These are phyloP conservation scores for Diaporthe sp. DNA, from an alignment of 2,329 filamentous ascomycete genomes.

Conservation along the genomic window DNA sequence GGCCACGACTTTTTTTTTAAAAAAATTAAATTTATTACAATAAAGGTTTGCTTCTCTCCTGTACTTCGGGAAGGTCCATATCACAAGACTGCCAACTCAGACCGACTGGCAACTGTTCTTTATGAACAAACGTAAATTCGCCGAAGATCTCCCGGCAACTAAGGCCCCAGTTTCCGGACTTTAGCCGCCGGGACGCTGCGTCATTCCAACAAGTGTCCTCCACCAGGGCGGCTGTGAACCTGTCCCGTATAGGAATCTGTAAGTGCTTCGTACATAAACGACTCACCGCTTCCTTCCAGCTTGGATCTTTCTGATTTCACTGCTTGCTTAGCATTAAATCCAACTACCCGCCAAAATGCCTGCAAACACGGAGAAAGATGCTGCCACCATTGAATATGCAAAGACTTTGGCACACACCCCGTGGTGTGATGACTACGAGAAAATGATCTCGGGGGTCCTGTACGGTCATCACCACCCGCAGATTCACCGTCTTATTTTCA, in stretches of 20 bases:
- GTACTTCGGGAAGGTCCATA: neutral
- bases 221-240: conserved; percentile 21
- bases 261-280: neutral
- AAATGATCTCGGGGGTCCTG: conserved; percentile 75
- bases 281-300: neutral
- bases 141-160: conserved; percentile 13
- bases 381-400: conserved; percentile 58
- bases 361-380: conserved; percentile 57
- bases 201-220: conserved; percentile 21
- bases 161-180: neutral
- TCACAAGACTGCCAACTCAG: neutral
- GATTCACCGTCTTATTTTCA: neutral
- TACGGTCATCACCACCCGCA: conserved; percentile 48
- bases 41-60: neutral
- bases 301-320: neutral
- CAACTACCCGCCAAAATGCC: conserved; percentile 45
- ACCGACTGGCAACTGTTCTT: neutral
- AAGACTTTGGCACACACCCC: conserved; percentile 64
- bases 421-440: conserved; percentile 73
- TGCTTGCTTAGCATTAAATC: neutral
- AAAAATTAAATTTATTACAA: too few relatives aligned
- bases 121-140: neutral
- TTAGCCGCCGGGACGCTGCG: neutral
- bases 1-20: neutral
- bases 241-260: neutral